Evolutionary conservation across 176 grass and related monocot species (phyloP).

Genomic region (Pontederia crassipes): DNA sequence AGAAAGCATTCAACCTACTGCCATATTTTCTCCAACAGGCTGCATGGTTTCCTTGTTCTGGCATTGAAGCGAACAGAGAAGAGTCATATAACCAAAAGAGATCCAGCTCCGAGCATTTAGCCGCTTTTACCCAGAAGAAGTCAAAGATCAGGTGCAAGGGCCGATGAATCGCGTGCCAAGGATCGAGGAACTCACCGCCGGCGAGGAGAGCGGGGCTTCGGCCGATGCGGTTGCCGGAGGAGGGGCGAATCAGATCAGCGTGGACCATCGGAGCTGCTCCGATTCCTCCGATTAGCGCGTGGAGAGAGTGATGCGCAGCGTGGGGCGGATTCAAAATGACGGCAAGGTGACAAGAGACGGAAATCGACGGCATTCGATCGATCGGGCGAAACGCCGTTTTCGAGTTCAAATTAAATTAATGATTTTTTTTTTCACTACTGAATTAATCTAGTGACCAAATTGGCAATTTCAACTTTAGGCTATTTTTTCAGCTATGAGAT

Average conservation of each 20-base stretch:
- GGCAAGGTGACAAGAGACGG: no score
- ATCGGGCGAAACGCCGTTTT: no score
- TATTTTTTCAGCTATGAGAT: no score
- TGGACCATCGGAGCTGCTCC: constrained; percentile 31
- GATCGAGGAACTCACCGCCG: constrained; percentile 20
- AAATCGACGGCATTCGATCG: no score
- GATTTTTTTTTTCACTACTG: no score
- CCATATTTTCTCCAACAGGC: constrained; percentile 62
- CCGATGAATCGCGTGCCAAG: background rate
- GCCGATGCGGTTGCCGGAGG: constrained; percentile 1
- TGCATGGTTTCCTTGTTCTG: constrained; percentile 47
- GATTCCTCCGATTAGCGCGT: no score
- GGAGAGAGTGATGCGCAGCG: no score
- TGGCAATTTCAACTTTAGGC: no score
- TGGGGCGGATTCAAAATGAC: no score
- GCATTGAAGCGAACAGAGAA: background rate
- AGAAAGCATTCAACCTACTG: constrained; percentile 23
- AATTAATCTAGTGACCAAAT: no score
- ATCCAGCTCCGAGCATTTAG: background rate
- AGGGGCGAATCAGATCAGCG: constrained; percentile 25
- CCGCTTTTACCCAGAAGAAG: background rate
- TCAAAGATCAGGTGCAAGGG: background rate
- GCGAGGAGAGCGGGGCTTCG: constrained; percentile 12
- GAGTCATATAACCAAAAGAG: constrained; percentile 2
- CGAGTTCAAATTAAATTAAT: no score